Percentiles rank a stretch among this genome's conserved stretches.
Conservation (phyloP, 2,329 filamentous ascomycete genomes). For the Fusarium veterinarium region DNA sequence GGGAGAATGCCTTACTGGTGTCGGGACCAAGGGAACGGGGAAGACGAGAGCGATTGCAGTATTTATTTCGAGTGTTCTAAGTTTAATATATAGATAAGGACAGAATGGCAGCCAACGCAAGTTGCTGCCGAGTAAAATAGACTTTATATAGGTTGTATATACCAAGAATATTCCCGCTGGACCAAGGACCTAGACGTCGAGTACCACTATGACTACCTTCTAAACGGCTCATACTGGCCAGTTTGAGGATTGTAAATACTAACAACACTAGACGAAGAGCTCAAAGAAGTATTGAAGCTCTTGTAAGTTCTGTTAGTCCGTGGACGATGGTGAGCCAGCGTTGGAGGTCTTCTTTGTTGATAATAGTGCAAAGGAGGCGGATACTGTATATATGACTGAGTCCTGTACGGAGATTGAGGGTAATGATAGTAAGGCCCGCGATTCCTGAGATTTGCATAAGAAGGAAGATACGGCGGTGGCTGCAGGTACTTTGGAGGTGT, state of each 20-base stretch:
- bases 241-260: constrained; percentile 21
- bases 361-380: constrained; percentile 10
- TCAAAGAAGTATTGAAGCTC: constrained; percentile 16
- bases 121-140: not conserved
- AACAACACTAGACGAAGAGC: constrained; percentile 7
- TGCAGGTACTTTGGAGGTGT: not conserved
- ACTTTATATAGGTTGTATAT: not conserved
- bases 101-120: not conserved
- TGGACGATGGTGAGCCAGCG: constrained; percentile 3
- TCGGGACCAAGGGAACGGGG: not conserved
- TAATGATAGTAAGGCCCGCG: not conserved
- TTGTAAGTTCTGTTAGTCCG: constrained; percentile 20
- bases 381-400: constrained; percentile 12
- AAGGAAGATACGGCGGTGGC: constrained; percentile 1
- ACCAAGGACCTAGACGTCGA: fast-evolving
- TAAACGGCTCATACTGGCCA: constrained; percentile 15
- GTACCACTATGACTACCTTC: not conserved
- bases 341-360: constrained; percentile 12
- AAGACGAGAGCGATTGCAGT: fast-evolving
- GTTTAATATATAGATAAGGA: not conserved
- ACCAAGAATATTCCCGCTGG: not conserved
- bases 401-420: not conserved
- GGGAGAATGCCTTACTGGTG: fast-evolving
- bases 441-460: constrained; percentile 9
- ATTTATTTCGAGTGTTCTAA: not conserved